Conservation (phyloP, 2,329 filamentous ascomycete genomes). For the Emmonsiellopsis sp. region DNA sequence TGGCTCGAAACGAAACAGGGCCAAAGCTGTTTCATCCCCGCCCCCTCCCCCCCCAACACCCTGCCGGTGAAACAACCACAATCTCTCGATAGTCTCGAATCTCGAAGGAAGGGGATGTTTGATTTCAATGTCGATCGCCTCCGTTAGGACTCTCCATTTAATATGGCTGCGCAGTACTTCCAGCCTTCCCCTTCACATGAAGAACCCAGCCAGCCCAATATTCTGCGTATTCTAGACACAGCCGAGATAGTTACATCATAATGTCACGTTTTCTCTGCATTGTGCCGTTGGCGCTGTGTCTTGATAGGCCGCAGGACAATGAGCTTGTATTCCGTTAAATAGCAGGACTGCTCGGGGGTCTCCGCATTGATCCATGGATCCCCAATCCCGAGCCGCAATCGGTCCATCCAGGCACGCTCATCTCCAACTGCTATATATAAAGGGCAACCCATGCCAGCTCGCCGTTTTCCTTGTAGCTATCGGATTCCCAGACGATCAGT, state of each 20-base stretch:
- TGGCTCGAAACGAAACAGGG: not conserved
- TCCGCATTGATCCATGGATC: not conserved
- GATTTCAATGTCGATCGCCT: not conserved
- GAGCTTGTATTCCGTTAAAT: not conserved
- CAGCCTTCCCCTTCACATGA: not conserved
- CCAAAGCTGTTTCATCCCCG: not conserved
- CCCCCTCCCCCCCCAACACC: not conserved
- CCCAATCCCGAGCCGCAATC: not conserved
- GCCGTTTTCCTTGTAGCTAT: not conserved
- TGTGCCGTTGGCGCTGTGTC: not conserved
- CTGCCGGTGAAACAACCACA: not conserved
- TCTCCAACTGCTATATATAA: not conserved
- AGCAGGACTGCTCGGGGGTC: too few relatives aligned
- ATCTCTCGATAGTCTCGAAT: not conserved
- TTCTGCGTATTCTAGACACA: not conserved
- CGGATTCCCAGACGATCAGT: not conserved
- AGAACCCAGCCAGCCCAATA: not conserved
- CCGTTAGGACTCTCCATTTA: too few relatives aligned
- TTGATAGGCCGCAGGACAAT: not conserved
- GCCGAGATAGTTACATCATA: not conserved
- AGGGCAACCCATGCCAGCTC: not conserved
- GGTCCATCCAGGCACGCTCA: not conserved
- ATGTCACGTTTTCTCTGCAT: not conserved
- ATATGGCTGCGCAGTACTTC: not conserved
- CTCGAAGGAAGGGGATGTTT: not conserved